Percentiles rank a stretch among this genome's conserved stretches.
Evolutionary conservation across 2,329 filamentous ascomycete genomes (phyloP).

Genomic region (Sporothrix humicola): DNA sequence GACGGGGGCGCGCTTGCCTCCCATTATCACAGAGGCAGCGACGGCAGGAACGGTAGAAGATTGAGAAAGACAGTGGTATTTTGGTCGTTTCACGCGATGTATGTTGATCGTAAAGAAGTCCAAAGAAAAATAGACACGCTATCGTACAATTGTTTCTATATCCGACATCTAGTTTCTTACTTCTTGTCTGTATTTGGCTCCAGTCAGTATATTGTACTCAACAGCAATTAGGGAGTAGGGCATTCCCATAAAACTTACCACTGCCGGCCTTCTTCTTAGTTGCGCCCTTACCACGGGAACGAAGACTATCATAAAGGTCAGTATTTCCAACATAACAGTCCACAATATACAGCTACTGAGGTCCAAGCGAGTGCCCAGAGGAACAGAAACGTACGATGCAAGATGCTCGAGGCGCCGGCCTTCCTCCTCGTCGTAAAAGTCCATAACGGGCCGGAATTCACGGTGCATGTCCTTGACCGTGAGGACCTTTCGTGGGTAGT

Average conservation of each 20-base stretch:
- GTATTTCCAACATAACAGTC: background rate
- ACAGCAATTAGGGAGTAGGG: background rate
- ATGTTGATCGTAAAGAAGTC: background rate
- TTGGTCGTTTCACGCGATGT: background rate
- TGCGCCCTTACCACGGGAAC: constrained; percentile 80
- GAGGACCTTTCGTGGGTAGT: constrained; percentile 80
- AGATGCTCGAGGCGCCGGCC: constrained; percentile 80
- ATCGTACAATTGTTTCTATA: constrained; percentile 12
- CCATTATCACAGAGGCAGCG: no score
- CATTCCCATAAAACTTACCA: constrained; percentile 23
- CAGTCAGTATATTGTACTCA: background rate
- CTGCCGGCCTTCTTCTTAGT: constrained; percentile 80
- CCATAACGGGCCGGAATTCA: constrained; percentile 68
- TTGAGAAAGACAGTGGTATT: background rate
- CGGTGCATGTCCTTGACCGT: constrained; percentile 76
- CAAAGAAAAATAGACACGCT: background rate
- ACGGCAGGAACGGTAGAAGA: background rate
- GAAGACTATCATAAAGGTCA: constrained; percentile 59
- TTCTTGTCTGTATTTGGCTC: no score
- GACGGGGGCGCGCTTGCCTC: background rate
- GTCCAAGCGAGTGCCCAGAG: background rate
- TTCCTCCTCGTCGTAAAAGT: constrained; percentile 76
- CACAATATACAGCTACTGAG: background rate
- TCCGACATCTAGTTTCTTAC: no score
- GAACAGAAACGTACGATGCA: constrained; percentile 58